These are phyloP conservation scores for Oryza punctata DNA, from an alignment of 176 grass and related monocot species.

Conservation along the genomic window DNA sequence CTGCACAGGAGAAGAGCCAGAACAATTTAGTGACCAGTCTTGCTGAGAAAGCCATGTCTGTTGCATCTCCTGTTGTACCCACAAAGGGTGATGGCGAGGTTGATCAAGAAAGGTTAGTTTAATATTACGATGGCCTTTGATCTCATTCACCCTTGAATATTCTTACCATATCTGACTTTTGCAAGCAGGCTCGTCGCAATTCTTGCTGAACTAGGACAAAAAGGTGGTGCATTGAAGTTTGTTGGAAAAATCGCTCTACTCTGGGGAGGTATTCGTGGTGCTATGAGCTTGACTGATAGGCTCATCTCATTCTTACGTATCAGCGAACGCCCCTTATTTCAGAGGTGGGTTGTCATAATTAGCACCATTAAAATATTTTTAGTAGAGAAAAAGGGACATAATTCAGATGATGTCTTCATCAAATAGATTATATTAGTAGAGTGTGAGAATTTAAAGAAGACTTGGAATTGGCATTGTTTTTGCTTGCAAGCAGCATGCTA, in stretches of 20 bases:
- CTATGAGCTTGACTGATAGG: constrained; percentile 86
- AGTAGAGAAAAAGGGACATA: constrained; percentile 9
- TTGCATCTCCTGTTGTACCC: constrained; percentile 86
- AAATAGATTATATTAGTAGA: constrained; percentile 27
- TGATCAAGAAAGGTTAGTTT: constrained; percentile 85
- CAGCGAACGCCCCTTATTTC: constrained; percentile 75
- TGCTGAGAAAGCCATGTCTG: constrained; percentile 94
- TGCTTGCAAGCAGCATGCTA: not conserved
- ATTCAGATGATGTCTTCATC: constrained; percentile 9
- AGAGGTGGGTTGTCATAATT: constrained; percentile 60
- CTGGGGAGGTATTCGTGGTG: constrained; percentile 96
- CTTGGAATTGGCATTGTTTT: constrained; percentile 14
- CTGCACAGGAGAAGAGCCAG: constrained; percentile 58
- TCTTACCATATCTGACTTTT: constrained; percentile 33
- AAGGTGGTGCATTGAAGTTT: constrained; percentile 81
- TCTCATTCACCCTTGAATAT: constrained; percentile 19
- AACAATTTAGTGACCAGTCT: constrained; percentile 71
- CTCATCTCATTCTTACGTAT: constrained; percentile 92
- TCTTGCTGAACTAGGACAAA: constrained; percentile 95
- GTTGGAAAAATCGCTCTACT: constrained; percentile 91
- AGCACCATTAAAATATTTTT: constrained; percentile 5
- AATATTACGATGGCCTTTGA: constrained; percentile 12
- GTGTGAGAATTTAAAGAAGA: not conserved
- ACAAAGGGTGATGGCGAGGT: constrained; percentile 78
- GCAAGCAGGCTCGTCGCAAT: constrained; percentile 78